These are phyloP conservation scores for Kodamaea kakaduensis DNA, from an alignment of 805 yeast species.

Conservation along the genomic window DNA sequence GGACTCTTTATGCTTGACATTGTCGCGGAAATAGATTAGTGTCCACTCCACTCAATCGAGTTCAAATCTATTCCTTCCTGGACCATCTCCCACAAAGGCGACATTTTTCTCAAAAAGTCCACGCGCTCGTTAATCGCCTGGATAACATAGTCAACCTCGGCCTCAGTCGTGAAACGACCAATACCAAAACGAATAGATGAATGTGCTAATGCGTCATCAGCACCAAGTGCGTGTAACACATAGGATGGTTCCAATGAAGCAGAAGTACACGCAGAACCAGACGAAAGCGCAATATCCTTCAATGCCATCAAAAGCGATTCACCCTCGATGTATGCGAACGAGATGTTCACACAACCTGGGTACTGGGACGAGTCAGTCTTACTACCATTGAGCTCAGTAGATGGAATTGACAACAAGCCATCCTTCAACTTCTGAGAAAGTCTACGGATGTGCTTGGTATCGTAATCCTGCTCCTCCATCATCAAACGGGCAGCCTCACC, in stretches of 20 bases:
- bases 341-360: slow-evolving; percentile 93
- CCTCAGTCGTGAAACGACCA: slow-evolving; percentile 96
- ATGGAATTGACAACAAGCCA: slow-evolving; percentile 76
- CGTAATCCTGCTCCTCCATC: slow-evolving; percentile 68
- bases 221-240: slow-evolving; percentile 94
- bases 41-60: slow-evolving; percentile 97
- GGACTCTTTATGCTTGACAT: no score
- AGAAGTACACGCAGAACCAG: slow-evolving; percentile 98
- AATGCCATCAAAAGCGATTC: slow-evolving; percentile 96
- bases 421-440: slow-evolving; percentile 70
- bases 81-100: slow-evolving; percentile 99
- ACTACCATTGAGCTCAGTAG: slow-evolving; percentile 89
- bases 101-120: slow-evolving; percentile 81
- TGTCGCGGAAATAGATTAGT: no score
- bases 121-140: slow-evolving; percentile 87
- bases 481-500: slow-evolving; percentile 95
- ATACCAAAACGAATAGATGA: slow-evolving; percentile 97
- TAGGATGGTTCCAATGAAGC: slow-evolving; percentile 97
- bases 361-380: slow-evolving; percentile 45
- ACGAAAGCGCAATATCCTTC: slow-evolving; percentile 91
- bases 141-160: slow-evolving; percentile 90
- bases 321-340: slow-evolving; percentile 97
- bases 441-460: slow-evolving; percentile 61
- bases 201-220: slow-evolving; percentile 97
- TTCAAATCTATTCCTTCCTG: slow-evolving; percentile 95